Evolutionary conservation across 257 asterid species (phyloP).

Genomic region (Penstemon eatonii): DNA sequence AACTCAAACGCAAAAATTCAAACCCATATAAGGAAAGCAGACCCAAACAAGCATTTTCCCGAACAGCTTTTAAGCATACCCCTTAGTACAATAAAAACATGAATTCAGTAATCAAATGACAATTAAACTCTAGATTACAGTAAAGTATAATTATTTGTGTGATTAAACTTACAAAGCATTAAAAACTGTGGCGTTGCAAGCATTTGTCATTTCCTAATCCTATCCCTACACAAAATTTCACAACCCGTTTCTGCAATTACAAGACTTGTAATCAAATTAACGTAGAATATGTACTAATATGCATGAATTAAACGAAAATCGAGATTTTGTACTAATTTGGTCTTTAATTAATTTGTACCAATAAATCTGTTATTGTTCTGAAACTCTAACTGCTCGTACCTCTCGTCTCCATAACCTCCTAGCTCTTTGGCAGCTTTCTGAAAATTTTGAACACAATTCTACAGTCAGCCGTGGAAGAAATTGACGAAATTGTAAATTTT

Average conservation of each 20-base stretch:
- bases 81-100: not conserved
- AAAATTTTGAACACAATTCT: constrained; percentile 17
- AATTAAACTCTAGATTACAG: not conserved
- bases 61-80: constrained; percentile 28
- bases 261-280: too few species aligned
- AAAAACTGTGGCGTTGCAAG: constrained; percentile 40
- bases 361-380: constrained; percentile 74
- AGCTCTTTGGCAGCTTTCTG: constrained; percentile 92
- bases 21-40: not conserved
- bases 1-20: not conserved
- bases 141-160: not conserved
- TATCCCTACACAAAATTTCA: constrained; percentile 33
- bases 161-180: constrained; percentile 52
- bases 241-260: constrained; percentile 17
- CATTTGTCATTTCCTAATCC: constrained; percentile 41
- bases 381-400: constrained; percentile 97
- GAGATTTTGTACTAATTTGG: too few species aligned
- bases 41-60: constrained; percentile 32
- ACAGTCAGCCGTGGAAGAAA: constrained; percentile 1
- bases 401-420: constrained; percentile 95
- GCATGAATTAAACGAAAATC: too few species aligned
- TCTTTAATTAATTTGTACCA: too few species aligned
- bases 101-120: not conserved
- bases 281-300: too few species aligned
- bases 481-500: not conserved